A percentile compares a stretch with the other conserved stretches of the same genome.
Evolutionary conservation across 106 monocot genomes (phyloP).

Genomic region (Phalaenopsis aphrodite): DNA sequence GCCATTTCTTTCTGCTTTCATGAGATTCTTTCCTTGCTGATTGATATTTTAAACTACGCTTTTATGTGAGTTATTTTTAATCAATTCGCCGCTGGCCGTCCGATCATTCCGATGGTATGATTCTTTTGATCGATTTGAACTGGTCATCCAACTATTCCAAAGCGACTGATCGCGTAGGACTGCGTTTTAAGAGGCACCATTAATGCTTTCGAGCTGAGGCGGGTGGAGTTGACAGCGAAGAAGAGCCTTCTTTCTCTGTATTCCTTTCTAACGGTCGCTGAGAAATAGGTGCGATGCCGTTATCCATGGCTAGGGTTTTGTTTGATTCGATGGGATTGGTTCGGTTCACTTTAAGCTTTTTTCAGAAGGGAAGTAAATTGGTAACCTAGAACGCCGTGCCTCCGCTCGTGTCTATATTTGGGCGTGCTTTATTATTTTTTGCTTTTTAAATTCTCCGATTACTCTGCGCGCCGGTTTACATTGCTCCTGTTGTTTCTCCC

Average conservation of each 20-base stretch:
- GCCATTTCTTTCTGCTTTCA: neutral
- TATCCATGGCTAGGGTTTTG: neutral
- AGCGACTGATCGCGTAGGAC: neutral
- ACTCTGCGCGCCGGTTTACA: neutral
- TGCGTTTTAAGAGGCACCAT: constrained; percentile 4
- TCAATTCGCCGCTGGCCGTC: constrained; percentile 2
- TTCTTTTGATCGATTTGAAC: neutral
- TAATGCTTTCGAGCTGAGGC: neutral
- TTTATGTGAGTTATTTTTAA: neutral
- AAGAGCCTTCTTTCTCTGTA: neutral
- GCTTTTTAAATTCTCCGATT: neutral
- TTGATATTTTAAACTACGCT: neutral
- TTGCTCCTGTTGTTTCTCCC: neutral
- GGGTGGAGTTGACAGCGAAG: neutral
- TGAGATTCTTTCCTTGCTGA: neutral
- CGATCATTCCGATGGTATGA: neutral
- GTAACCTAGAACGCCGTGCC: neutral
- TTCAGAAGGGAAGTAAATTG: neutral
- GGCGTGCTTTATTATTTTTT: too few species aligned
- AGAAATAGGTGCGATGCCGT: neutral
- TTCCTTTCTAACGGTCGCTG: neutral
- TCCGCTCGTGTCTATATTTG: neutral
- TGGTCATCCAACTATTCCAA: neutral
- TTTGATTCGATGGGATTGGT: neutral
- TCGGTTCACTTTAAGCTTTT: neutral